Base-by-base conservation (phyloP, 2,329 filamentous ascomycete species). In the Beauveria bassiana region DNA sequence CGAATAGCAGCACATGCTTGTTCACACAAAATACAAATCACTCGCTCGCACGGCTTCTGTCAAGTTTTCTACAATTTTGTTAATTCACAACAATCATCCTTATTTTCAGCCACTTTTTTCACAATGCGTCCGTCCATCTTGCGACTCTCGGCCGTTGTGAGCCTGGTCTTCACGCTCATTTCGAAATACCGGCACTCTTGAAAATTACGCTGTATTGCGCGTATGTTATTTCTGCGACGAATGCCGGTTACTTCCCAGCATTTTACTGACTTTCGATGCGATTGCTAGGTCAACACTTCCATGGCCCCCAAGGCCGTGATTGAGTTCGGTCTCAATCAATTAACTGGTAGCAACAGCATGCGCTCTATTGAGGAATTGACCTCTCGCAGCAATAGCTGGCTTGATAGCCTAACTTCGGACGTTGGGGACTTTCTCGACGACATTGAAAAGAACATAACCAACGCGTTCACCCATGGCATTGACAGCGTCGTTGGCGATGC, bases 401-500 rank as follows among this genome's bases (percentile, higher is more conserved):
- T 54, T 9, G 53, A 34, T 26, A 46, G 22, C 18, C 34, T 59
- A 5, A 4, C 40, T 5, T 51, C 49, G 12, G 46, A 9, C 12
- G n/a, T 42, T 7, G 18, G n/a, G 2, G 47, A 43, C 38, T 40
- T 59, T n/a, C 2, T 59, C 5, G 6, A 7, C 45, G 43, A 62
- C 34, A 24, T 42, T 24, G 45, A 24, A 31, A 60, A 60, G 18
- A 52, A 51, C 50, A 34, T 61, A 8, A 52, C 38, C 14, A 40
- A 42, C 45, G 45, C 73, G 9, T 69, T 74, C 62, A 71, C 70
- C 54, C 73, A 74, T 47, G 68, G 72, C 50, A 62, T 79, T 63
- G 76, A 77, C 65, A 70, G 77, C 38, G 67, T 79, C 40, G 70
- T 71, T 5, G 73, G 75, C 61, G 71, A 76, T 8, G 64, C 77